phyloP scores from a whole-genome alignment of 192 early-diverging fungal genomes.

The Jimgerdemannia flammicorona region DNA sequence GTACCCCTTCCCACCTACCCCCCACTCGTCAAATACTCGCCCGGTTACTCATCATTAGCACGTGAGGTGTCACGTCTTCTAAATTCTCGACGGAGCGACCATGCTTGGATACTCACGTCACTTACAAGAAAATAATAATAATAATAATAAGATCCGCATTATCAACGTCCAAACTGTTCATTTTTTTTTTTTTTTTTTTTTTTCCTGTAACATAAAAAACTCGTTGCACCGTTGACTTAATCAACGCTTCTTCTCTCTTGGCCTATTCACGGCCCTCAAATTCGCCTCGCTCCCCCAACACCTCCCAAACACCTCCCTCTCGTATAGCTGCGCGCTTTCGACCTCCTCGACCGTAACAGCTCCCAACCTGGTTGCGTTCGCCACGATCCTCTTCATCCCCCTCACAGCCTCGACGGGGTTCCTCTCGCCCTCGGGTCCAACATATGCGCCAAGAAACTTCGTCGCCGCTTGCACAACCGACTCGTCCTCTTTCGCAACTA shows the following conservation, averaged over 20 bases:
- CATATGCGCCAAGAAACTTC: slow-evolving; percentile 37
- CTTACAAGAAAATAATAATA: no score
- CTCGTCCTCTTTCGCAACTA: slow-evolving; percentile 15
- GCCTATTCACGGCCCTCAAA: neutral
- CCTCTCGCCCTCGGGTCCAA: slow-evolving; percentile 23
- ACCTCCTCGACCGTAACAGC: neutral
- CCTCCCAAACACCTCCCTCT: slow-evolving; percentile 6
- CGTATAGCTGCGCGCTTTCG: neutral
- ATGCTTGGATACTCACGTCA: no score
- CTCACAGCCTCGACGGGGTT: slow-evolving; percentile 43
- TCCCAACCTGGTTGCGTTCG: neutral
- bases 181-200: no score
- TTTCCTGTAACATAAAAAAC: no score
- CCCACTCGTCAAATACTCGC: no score
- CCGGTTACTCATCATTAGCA: no score
- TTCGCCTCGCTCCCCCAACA: neutral
- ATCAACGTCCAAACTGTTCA: no score
- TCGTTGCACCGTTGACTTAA: no score
- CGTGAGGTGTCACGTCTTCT: no score
- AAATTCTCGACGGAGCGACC: no score
- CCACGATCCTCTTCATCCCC: slow-evolving; percentile 45
- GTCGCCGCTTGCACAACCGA: slow-evolving; percentile 19
- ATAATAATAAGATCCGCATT: no score
- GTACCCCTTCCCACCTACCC: no score
- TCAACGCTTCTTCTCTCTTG: neutral